A percentile compares a stretch with the other conserved stretches of the same genome.
phyloP scores from a whole-genome alignment of 495 filamentous ascomycete species.

The Sporormia fimetaria region DNA sequence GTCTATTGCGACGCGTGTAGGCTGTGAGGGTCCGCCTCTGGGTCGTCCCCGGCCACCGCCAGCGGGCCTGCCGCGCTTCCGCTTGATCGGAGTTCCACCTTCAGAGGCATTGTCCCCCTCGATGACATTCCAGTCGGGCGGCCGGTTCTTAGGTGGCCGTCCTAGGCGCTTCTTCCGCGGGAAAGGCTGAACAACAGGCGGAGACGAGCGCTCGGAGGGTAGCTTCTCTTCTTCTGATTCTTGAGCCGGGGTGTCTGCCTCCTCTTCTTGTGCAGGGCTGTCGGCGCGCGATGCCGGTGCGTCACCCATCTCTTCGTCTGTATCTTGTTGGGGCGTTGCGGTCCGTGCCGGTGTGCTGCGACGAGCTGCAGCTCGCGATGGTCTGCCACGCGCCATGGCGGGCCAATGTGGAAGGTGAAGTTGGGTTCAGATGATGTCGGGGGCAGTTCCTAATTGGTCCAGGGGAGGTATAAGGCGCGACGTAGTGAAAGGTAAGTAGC shows the following conservation, averaged over 20 bases:
- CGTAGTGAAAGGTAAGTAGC: not conserved
- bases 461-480: not conserved
- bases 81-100: conserved; percentile 48
- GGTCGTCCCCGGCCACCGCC: conserved; percentile 56
- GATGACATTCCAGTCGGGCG: conserved; percentile 59
- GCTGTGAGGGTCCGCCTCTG: conserved; percentile 63
- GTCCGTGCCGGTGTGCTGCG: conserved; percentile 19
- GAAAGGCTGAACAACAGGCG: conserved; percentile 44
- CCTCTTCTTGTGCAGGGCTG: conserved; percentile 27
- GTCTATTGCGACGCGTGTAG: conserved; percentile 74
- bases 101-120: conserved; percentile 45
- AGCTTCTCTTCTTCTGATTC: conserved; percentile 23
- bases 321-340: conserved; percentile 21
- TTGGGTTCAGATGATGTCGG: not conserved
- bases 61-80: conserved; percentile 55
- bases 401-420: not conserved
- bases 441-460: not conserved
- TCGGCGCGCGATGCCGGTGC: conserved; percentile 22
- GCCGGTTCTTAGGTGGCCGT: conserved; percentile 73
- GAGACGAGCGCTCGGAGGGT: conserved; percentile 22
- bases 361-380: conserved; percentile 20
- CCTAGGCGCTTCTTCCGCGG: conserved; percentile 71
- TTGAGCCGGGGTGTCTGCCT: conserved; percentile 25
- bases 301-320: conserved; percentile 31
- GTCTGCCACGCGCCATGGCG: conserved; percentile 18